Evolutionary conservation across 805 yeast species (phyloP).

Genomic region (Cyberlindnera petersonii): DNA sequence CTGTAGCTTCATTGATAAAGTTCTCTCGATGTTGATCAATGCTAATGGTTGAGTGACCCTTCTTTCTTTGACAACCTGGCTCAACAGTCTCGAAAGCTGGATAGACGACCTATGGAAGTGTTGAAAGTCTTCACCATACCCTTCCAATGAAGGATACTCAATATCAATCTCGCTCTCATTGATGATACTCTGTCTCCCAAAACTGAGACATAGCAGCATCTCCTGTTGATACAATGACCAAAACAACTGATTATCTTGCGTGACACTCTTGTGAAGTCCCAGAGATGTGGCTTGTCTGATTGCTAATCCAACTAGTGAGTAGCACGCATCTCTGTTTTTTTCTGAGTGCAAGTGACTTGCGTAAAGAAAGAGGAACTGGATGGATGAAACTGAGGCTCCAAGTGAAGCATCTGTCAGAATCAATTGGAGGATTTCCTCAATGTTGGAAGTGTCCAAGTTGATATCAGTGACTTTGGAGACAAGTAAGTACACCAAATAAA

Average conservation of each 20-base stretch:
- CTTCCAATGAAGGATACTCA: too few species aligned
- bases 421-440: conserved; percentile 39
- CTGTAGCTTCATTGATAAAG: conserved; percentile 34
- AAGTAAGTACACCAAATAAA: conserved; percentile 42
- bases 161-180: conserved; percentile 43
- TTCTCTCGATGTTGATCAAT: conserved; percentile 37
- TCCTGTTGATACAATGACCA: conserved; percentile 45
- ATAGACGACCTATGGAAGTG: conserved; percentile 34
- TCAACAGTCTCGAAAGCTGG: conserved; percentile 35
- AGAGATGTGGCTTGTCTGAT: conserved; percentile 44
- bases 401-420: conserved; percentile 41
- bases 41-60: conserved; percentile 36
- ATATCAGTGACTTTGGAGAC: conserved; percentile 27
- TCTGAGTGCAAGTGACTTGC: conserved; percentile 42
- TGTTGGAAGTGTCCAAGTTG: conserved; percentile 25
- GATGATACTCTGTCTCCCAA: conserved; percentile 44
- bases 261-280: conserved; percentile 42
- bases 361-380: conserved; percentile 39
- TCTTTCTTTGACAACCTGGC: conserved; percentile 39
- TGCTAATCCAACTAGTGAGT: conserved; percentile 44
- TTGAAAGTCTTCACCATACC: too few species aligned
- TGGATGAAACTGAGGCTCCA: conserved; percentile 42
- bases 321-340: conserved; percentile 45
- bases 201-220: conserved; percentile 38
- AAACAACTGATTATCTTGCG: conserved; percentile 24